These are phyloP conservation scores for Coelastrella sp. DNA, from an alignment of 139 green algal species.

Conservation along the genomic window DNA sequence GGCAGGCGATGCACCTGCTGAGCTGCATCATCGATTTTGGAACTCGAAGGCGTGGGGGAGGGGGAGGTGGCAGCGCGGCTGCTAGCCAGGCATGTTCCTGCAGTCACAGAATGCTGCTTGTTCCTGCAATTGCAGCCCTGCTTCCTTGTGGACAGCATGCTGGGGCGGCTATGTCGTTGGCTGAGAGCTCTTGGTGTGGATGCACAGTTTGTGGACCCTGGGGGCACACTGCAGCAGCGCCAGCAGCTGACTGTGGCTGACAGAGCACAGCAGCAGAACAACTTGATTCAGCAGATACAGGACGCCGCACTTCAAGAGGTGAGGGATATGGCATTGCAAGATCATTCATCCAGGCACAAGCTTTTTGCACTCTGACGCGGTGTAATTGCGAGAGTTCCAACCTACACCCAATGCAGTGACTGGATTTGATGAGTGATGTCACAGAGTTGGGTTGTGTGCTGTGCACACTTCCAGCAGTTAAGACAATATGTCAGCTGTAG, in stretches of 20 bases:
- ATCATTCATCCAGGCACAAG: not conserved
- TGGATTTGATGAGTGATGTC: not conserved
- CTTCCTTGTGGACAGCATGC: slow-evolving; percentile 74
- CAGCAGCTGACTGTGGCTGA: not conserved
- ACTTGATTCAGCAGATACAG: not conserved
- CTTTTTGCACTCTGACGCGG: not conserved
- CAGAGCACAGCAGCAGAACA: not conserved
- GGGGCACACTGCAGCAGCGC: slow-evolving; percentile 21
- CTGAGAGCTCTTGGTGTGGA: slow-evolving; percentile 69
- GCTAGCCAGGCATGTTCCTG: too few species aligned
- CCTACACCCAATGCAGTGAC: not conserved
- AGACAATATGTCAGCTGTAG: too few species aligned
- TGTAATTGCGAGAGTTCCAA: not conserved
- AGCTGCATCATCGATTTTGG: too few species aligned
- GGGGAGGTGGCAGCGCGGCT: too few species aligned
- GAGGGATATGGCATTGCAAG: not conserved
- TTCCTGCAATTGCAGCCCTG: not conserved
- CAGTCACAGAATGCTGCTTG: too few species aligned
- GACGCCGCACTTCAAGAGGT: slow-evolving; percentile 25
- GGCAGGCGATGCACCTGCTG: too few species aligned
- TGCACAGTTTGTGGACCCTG: slow-evolving; percentile 52
- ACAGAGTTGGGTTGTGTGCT: not conserved
- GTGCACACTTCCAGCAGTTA: too few species aligned
- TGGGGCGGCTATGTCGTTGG: slow-evolving; percentile 71
- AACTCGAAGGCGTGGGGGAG: too few species aligned